Percentiles rank a stretch among this genome's conserved stretches.
phyloP scores from a whole-genome alignment of 2,329 filamentous ascomycete species.

The Aspergillus viridinutans region DNA sequence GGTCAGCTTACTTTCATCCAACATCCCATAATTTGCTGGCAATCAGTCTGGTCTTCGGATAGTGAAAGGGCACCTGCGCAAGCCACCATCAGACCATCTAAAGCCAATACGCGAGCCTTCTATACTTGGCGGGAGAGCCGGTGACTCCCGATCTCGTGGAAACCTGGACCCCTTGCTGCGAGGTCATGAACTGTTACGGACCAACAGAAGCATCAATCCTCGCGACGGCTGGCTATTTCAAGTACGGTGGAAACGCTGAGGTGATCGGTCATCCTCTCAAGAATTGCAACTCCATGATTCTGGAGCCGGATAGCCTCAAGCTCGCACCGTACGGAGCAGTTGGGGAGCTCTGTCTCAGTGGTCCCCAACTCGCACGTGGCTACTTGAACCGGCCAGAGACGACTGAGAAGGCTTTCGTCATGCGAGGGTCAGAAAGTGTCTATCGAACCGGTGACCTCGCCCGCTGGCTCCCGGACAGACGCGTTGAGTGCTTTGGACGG shows the following conservation, averaged over 20 bases:
- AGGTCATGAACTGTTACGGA: conserved; percentile 13
- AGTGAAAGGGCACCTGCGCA: too few relatives aligned
- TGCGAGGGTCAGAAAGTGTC: background rate
- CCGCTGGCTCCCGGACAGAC: conserved; percentile 11
- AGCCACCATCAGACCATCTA: too few relatives aligned
- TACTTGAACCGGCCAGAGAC: conserved; percentile 15
- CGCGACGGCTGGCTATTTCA: conserved; percentile 2
- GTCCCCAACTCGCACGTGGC: conserved; percentile 11
- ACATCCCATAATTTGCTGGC: too few relatives aligned
- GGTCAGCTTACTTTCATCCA: too few relatives aligned
- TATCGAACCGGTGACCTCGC: conserved; percentile 22
- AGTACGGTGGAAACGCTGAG: conserved; percentile 3
- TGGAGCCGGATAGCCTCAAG: conserved; percentile 9
- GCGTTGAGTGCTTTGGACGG: conserved; percentile 42
- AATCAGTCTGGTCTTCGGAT: too few relatives aligned
- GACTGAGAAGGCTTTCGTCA: conserved; percentile 7
- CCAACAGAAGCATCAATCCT: conserved; percentile 15
- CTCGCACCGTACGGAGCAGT: conserved; percentile 10
- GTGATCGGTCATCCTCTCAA: conserved; percentile 12
- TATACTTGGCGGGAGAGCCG: conserved; percentile 11
- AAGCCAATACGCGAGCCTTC: too few relatives aligned
- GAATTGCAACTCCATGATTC: conserved; percentile 8
- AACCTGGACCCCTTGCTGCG: conserved; percentile 5
- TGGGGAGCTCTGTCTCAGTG: conserved; percentile 14
- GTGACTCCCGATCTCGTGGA: conserved; percentile 9